Base-by-base conservation (phyloP, 2,329 filamentous ascomycete species). In the Xylariales sp. region DNA sequence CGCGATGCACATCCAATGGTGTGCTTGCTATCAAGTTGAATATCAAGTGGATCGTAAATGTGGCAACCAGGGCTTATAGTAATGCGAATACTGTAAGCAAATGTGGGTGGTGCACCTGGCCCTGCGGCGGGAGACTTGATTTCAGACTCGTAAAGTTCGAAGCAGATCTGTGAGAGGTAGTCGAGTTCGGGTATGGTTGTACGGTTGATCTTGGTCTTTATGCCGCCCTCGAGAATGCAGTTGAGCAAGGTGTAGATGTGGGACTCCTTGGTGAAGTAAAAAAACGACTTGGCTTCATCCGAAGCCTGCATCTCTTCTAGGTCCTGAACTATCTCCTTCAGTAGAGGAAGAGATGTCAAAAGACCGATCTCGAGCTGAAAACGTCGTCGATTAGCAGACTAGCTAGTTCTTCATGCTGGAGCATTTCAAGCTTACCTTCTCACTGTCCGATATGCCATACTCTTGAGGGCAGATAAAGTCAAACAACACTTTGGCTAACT, bases 221-320 rank as follows among this genome's bases (percentile, higher is more conserved):
- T 87, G 21, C 93, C 94, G 46, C 94, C 93, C 62, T 98, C 93
- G 19, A 98, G 78, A 52, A 98, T 97, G 62, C 91, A 97, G 63
- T 98, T 98, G 44, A 98, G 78, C 4, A 98, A 76, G 4, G 93
- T 98, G 68, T 98, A 98, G 49, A 98, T 96, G 62, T 98, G 93
- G 1, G 88, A 95, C 65, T 98, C 93, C 64, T 98, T 98, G 49
- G 93, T 98, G 64, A 98, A 98, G 69, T 98, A 98, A 66, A 97
- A 88, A 71, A 97, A 97, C 2, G 86, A 91, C 60, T 96, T 96
- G 32, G 90, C 89, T 51, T 94, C 87, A 40, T 91, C 84, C 0
- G 88, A 94, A 3, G 93, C 91, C 65, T 98, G 93, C 64, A 46
- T 88, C 64, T 97, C 90, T 67, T 98, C 94, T 2, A 98, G 75